A percentile compares a stretch with the other conserved stretches of the same genome.
phyloP scores from a whole-genome alignment of 2,329 filamentous ascomycete species.

The Raffaelea deltoideospora region DNA sequence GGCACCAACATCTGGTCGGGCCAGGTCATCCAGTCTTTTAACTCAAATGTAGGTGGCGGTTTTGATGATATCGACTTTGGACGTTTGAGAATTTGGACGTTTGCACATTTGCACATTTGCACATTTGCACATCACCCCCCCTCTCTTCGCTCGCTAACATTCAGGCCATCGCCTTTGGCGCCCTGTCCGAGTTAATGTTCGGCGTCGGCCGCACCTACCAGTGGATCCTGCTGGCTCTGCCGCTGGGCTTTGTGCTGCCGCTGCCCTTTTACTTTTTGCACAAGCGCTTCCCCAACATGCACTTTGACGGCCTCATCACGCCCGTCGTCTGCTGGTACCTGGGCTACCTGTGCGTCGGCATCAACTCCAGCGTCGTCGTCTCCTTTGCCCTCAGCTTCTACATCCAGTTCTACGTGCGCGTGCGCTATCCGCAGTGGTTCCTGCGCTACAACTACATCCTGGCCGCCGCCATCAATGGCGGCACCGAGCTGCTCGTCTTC shows the following conservation, averaged over 20 bases:
- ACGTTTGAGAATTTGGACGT: not conserved
- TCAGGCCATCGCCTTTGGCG: constrained; percentile 14
- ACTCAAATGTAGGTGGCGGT: constrained; percentile 10
- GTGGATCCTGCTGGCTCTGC: constrained; percentile 19
- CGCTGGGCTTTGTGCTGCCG: constrained; percentile 21
- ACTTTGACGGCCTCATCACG: constrained; percentile 15
- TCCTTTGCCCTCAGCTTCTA: constrained; percentile 15
- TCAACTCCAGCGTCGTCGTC: constrained; percentile 17
- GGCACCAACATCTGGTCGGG: constrained; percentile 25
- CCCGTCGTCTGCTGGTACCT: constrained; percentile 17
- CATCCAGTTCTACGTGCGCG: constrained; percentile 20
- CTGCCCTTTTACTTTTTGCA: constrained; percentile 18
- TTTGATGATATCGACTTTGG: not conserved
- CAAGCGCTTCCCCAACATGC: constrained; percentile 13
- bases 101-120: no score
- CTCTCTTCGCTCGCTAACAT: constrained; percentile 2
- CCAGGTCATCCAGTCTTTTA: constrained; percentile 21
- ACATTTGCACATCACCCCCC: no score
- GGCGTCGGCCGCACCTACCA: constrained; percentile 18
- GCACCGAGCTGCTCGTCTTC: constrained; percentile 23
- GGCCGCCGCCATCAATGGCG: constrained; percentile 23
- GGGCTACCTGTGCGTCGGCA: constrained; percentile 20
- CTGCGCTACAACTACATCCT: constrained; percentile 26
- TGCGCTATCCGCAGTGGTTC: constrained; percentile 19
- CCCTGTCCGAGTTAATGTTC: constrained; percentile 19